Base-by-base conservation (phyloP, 2,329 filamentous ascomycete genomes). In the Sarocladium kiliense region DNA sequence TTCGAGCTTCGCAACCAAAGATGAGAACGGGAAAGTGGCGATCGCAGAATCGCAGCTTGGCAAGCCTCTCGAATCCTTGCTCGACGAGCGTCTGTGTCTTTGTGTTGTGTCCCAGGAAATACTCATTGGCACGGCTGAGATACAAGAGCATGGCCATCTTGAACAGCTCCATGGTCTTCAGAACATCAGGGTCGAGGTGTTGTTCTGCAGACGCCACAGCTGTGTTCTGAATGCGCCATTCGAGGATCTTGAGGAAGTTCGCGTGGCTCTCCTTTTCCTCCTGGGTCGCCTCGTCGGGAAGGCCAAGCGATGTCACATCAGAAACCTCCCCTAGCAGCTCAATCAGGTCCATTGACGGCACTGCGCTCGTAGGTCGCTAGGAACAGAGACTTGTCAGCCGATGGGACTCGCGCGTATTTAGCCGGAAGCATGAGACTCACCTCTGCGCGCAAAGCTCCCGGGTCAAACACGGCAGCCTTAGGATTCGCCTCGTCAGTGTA, bases 61-160 rank as follows among this genome's bases (percentile, higher is more conserved):
- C 23, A 7, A 71, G 39, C 1, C 67, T 55, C 1, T 27, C 1
- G 18, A 70, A 70, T 0, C 60, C 67, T 12, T 58, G 55, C 2
- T 66, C 63, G 2, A 67, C 58, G 21, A 60, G 58, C 2, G 59
- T 27, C 10, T 58, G 55, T 14, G 58, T 54, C 19, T 45, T 56
- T 19, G 26, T 4, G 2, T 55, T 10, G 25, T 60, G 44, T 26
- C 53, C 36, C 1, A 60, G 1, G n/a, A 62, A 0, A n/a, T 51
- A 56, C 2, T 60, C 51, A 1, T 62, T 63, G 0, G 58, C 57
- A 5, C 66, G 63, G 16, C 60, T 55, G 2, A 73, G 62, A 41
- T 71, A 72, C 3, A 71, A 54, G 10, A 69, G 50, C 2, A 61
- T 60, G 0, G 67, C 59, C 3, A 69, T 26, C 3, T 62, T 62